Evolutionary conservation across 352 stramenopile genomes (phyloP), one percentile per base, ranked within the genome.

Genomic region (Globisporangium lucens): DNA sequence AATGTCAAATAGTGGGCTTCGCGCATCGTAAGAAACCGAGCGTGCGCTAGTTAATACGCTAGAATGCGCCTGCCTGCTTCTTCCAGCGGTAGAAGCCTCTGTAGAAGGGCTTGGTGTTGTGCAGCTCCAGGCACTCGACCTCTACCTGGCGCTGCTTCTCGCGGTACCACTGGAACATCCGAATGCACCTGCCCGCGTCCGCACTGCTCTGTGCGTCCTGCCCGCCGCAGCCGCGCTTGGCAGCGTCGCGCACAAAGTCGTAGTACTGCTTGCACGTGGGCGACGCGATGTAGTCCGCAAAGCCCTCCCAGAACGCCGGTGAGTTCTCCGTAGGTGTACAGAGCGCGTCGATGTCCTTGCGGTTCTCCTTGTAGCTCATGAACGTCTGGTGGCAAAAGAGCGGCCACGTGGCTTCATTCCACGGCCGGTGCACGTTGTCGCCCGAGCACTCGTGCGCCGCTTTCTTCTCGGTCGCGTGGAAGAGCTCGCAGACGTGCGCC

Each of bases 261-360:
- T 90, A 90, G 72, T 90, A 90, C n/a, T 52, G 65, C 57, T 86
- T 89, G 61, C 82, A 90, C 20, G 75, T 78, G 46, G 72, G 66
- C 29, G 77, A 75, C 17, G 75, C 82, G 10, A 84, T 75, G 66
- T 82, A 89, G 61, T 88, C 73, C 43, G 76, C 80, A 55, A 74
- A 90, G 35, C 73, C 80, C 63, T 89, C 82, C 77, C 80, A 89
- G 69, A 90, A 89, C 13, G 77, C 66, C 10, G 82, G 72, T 3
- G 80, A 85, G 66, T 79, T 68, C 0, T 59, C 6, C n/a, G 80
- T 87, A 57, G 71, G 74, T 0, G 60, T 63, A 36, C 82, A 90
- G 29, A 82, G 61, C 35, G 71, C 53, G 38, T 89, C 82, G 9
- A 89, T 51, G 33, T 87, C 63, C 43, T 78, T 68, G 52, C 82